Base-by-base conservation (phyloP, 2,329 filamentous ascomycete genomes). In the Pezicula carpinea region DNA sequence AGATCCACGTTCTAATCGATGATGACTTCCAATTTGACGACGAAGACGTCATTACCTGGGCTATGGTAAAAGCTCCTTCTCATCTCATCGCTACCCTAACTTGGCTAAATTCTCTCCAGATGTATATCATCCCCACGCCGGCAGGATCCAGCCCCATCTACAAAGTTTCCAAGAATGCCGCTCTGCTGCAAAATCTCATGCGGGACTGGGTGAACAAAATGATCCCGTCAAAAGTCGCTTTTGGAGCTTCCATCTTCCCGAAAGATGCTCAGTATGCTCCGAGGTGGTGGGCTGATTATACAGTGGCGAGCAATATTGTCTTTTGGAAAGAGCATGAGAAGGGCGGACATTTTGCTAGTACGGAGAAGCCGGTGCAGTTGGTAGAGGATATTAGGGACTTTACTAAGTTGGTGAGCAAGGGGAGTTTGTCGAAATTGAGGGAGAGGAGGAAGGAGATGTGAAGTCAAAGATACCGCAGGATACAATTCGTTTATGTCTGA, bases 41-140 rank as follows among this genome's bases (percentile, higher is more conserved):
- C 51, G 85, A 90, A 51, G 85, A 90, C 65, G 72, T 90, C 10
- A 67, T 88, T 34, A 87, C 82, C 0, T 91, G 86, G 87, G 47
- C 55, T 4, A 54, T 59, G 55, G 54, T 56, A 35, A 19, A 33
- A 35, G 5, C 17, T 35, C 17, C 32, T 33, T 18, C 31, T 6
- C 10, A 5, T 33, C 19, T 11, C 15, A 7, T 17, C 6, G 6
- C 11, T 14, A 10, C 32, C 31, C 15, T 14, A 17, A 15, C 17
- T 17, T 17, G 14, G 32, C 32, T 11, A 34, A 38, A 22, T 19
- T 43, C 17, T 47, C 3, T 21, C 3, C n/a, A 13, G 21, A 39
- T 58, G 31, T 58, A 54, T 33, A 34, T 57, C 14, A 52, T 58
- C 23, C 51, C 52, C 2, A 51, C 46, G n/a, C 50, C 49, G n/a